Base-by-base conservation (phyloP, 1,284 basidiomycete genomes). In the Vanrija humicola region DNA sequence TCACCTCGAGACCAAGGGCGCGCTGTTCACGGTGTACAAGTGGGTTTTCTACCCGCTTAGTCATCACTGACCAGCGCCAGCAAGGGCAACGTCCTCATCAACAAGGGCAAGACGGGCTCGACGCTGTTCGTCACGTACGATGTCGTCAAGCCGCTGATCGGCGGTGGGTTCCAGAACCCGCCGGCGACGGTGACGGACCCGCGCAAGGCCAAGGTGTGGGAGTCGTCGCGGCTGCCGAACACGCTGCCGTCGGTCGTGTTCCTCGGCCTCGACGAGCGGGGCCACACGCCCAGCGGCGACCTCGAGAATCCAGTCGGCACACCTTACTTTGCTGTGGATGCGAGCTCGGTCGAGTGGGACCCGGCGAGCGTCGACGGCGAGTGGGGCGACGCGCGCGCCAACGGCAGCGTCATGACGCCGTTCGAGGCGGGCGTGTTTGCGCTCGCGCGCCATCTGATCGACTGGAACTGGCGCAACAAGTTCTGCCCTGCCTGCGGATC, bases 381-480 rank as follows among this genome's bases (percentile, higher is more conserved):
- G 42, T 96, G 88, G 79, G 79, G 80, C 10, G 90, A 93, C 57
- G 81, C 89, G 1, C 78, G 89, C 55, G 70, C 81, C 1, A 79
- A 86, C 21, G 84, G 85, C 70, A 77, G 79, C 6, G 56, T 57
- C 8, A 69, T 76, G 66, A 53, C 56, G 12, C 55, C 59, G 1
- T 77, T 70, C 68, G 84, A 85, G 44, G 89, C 86, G 1, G 85
- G 82, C 1, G 75, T 94, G 0, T 89, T 88, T 67, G 87, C 89
- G 0, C 80, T 83, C 52, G 88, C 85, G 2, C 79, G 89, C 58
- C 88, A 86, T 50, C 80, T 95, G 81, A 79, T 87, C 7, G 92
- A 95, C 70, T 96, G 92, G 93, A 94, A 94, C 70, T 79, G 79
- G 48, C 80, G 90, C 53, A 92, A 92, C 73, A 89, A 90, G 86